Base-by-base conservation (phyloP, 2,329 filamentous ascomycete genomes). In the Aotearoamyces nothofagi region DNA sequence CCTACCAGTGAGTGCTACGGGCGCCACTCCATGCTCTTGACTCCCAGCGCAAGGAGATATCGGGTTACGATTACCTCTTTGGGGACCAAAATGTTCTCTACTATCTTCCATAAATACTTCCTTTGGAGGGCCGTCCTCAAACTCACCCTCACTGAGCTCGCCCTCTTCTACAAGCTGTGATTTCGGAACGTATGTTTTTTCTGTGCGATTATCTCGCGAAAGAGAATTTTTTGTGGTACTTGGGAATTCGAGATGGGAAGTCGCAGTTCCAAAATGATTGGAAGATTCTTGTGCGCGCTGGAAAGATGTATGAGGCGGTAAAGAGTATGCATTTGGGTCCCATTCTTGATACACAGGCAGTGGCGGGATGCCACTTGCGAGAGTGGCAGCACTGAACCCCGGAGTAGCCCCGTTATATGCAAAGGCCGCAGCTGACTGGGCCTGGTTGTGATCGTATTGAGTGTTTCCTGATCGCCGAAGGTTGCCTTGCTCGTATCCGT, bases 131-230 rank as follows among this genome's bases (percentile, higher is more conserved):
- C n/a, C n/a, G n/a, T 20, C 19, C 27, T 71, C 65, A 27, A 65
- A 60, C 40, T 77, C 72, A 11, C 62, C 67, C 41, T 87, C 81
- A 37, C 71, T 79, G 16, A 90, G 50, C 49, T 92, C 82, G 10
- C 78, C 80, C 43, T 92, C 81, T 44, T 90, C 80, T 15, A 52
- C 43, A 17, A 40, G 36, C 27, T 33, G 39, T 17, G 28, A 6
- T 17, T 30, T 30, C 17, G 33, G 38, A 20, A 34, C 13, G 27
- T 37, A 35, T 20, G 37, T 37, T 22, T 39, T 37, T 31, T 47
- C 46, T 5, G 19, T 29, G 22, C 37, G 31, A 24, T 42, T 39
- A 17, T 16, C 24, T 13, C 29, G 28, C 10, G 35, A 29, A 10
- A 23, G 31, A 30, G 44, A 44, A 12, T 39, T 39, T 15, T 41